These are phyloP conservation scores for Plasmodium gaboni DNA, from an alignment of 169 alveolate species.

Conservation along the genomic window DNA sequence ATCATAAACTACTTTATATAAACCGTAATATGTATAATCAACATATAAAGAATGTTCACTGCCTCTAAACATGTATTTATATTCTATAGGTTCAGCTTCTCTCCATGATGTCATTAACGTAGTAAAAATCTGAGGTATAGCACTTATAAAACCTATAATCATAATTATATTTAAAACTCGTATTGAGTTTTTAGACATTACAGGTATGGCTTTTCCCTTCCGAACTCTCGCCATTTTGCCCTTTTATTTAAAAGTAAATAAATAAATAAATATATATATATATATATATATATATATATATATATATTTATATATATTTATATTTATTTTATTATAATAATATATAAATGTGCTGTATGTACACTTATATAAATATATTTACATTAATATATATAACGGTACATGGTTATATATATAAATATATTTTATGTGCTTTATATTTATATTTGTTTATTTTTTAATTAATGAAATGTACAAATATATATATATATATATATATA, in stretches of 20 bases:
- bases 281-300: not conserved
- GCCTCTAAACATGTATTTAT: slow-evolving; percentile 55
- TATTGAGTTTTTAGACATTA: slow-evolving; percentile 30
- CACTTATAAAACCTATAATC: slow-evolving; percentile 55
- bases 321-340: not conserved
- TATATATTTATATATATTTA: not conserved
- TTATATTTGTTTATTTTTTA: no score
- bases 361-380: no score
- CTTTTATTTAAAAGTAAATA: not conserved
- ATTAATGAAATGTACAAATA: no score
- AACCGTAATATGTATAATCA: slow-evolving; percentile 62
- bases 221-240: slow-evolving; percentile 12
- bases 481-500: no score
- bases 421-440: no score
- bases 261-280: not conserved
- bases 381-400: no score
- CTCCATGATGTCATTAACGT: slow-evolving; percentile 68
- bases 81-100: slow-evolving; percentile 68
- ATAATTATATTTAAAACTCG: slow-evolving; percentile 38
- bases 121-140: slow-evolving; percentile 55
- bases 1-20: slow-evolving; percentile 59
- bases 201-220: slow-evolving; percentile 5
- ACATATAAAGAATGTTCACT: slow-evolving; percentile 46
- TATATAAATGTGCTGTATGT: not conserved
- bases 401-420: no score